These are phyloP conservation scores for Mycosphaerelloides madeirae DNA, from an alignment of 2,329 filamentous ascomycete genomes.

Conservation along the genomic window DNA sequence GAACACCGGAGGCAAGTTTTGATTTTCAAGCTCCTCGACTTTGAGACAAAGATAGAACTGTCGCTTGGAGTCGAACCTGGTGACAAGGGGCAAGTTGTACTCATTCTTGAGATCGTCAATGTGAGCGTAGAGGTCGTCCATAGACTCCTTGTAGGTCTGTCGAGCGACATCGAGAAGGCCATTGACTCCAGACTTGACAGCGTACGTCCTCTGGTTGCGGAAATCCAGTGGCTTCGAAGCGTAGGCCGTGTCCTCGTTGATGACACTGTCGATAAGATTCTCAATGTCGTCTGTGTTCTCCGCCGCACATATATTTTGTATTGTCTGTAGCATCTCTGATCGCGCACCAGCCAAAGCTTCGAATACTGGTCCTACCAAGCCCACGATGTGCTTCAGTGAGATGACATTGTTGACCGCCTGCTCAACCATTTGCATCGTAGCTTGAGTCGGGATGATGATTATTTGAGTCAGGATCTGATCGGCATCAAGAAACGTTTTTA, in stretches of 20 bases:
- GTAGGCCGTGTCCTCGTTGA: conserved; percentile 78
- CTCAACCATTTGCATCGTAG: conserved; percentile 65
- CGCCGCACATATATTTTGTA: conserved; percentile 64
- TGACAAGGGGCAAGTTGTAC: conserved; percentile 56
- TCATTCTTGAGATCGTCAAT: conserved; percentile 59
- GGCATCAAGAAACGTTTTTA: conserved; percentile 71
- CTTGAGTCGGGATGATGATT: conserved; percentile 66
- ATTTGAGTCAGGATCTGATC: conserved; percentile 80
- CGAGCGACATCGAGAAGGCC: conserved; percentile 83
- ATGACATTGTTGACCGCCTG: conserved; percentile 82
- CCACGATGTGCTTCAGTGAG: conserved; percentile 77
- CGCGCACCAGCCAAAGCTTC: conserved; percentile 62
- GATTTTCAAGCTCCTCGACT: conserved; percentile 57
- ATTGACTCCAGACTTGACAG: conserved; percentile 79
- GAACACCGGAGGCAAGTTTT: conserved; percentile 60
- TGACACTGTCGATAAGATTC: conserved; percentile 60
- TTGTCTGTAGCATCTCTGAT: conserved; percentile 60
- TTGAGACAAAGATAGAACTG: conserved; percentile 73
- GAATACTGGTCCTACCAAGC: conserved; percentile 62
- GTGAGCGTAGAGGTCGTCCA: conserved; percentile 69
- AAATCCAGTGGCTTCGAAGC: conserved; percentile 76
- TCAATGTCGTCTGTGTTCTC: conserved; percentile 58
- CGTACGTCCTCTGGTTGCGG: conserved; percentile 84
- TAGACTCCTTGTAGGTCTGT: conserved; percentile 84
- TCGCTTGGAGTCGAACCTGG: conserved; percentile 72